phyloP scores from a whole-genome alignment of 257 asterid genomes.

The Haberlea rhodopensis region DNA sequence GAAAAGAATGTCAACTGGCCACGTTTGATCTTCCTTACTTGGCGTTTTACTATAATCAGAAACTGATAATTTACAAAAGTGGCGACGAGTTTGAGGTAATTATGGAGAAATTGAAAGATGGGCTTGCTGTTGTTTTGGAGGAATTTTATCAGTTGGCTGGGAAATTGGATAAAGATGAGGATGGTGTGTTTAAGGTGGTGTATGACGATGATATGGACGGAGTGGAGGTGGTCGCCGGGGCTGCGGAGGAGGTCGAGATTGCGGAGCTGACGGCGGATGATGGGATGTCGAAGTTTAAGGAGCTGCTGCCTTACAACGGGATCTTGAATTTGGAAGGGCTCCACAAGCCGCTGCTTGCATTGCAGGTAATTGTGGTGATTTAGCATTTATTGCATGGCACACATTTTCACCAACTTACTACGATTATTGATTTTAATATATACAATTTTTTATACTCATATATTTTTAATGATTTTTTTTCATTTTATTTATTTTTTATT shows the following conservation, averaged over 20 bases:
- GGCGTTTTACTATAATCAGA: slow-evolving; percentile 89
- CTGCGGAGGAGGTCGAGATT: slow-evolving; percentile 55
- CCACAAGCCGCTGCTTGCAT: too few species aligned
- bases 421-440: not conserved
- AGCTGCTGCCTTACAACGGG: slow-evolving; percentile 65
- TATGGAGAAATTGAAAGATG: slow-evolving; percentile 57
- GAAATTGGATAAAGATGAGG: slow-evolving; percentile 79
- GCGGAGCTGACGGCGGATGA: slow-evolving; percentile 72
- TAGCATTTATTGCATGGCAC: slow-evolving; percentile 31
- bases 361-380: slow-evolving; percentile 44
- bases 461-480: not conserved
- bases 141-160: slow-evolving; percentile 93
- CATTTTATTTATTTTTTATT: not conserved
- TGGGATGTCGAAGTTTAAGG: slow-evolving; percentile 65
- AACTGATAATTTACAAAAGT: slow-evolving; percentile 59
- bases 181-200: slow-evolving; percentile 87
- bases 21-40: slow-evolving; percentile 92
- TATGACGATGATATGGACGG: slow-evolving; percentile 80
- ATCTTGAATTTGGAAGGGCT: too few species aligned
- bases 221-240: slow-evolving; percentile 65
- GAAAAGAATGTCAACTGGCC: slow-evolving; percentile 71
- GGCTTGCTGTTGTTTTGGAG: slow-evolving; percentile 64
- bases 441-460: too few species aligned
- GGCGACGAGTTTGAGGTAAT: slow-evolving; percentile 39
- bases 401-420: slow-evolving; percentile 20